A percentile compares a stretch with the other conserved stretches of the same genome.
These are phyloP conservation scores for Alnus rubra DNA, from an alignment of 306 rosid species.

Conservation along the genomic window DNA sequence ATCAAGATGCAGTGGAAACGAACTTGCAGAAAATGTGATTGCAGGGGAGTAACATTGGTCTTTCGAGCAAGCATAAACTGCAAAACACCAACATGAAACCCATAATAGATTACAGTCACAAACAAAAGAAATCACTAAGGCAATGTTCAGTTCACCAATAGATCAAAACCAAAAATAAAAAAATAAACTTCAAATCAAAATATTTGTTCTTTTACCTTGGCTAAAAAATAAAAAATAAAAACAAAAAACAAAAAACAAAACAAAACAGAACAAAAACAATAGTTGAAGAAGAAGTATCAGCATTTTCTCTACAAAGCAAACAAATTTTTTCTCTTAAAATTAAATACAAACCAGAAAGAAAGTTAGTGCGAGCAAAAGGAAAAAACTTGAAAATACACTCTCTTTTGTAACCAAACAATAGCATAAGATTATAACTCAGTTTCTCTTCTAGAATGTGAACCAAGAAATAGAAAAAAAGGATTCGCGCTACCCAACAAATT, in stretches of 20 bases:
- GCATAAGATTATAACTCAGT: too few species aligned
- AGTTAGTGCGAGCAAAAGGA: too few species aligned
- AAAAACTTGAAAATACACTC: too few species aligned
- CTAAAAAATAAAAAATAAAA: too few species aligned
- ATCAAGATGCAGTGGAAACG: constrained; percentile 17
- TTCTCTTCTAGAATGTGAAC: too few species aligned
- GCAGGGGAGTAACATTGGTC: constrained; percentile 79
- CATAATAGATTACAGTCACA: neutral
- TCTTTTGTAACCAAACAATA: too few species aligned
- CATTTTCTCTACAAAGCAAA: neutral
- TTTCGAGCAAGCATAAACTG: constrained; percentile 62
- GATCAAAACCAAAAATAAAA: neutral
- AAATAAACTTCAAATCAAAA: neutral
- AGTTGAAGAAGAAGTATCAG: neutral
- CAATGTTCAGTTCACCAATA: neutral
- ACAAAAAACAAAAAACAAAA: too few species aligned
- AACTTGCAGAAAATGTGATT: constrained; percentile 86
- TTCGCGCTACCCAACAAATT: too few species aligned
- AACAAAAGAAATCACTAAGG: neutral
- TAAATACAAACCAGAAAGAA: too few species aligned
- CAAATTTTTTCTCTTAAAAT: too few species aligned
- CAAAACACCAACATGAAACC: constrained; percentile 28
- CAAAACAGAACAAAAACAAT: too few species aligned
- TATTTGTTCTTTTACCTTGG: neutral
- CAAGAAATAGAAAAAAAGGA: too few species aligned